These are phyloP conservation scores for Viola pubescens DNA, from an alignment of 441 rosid genomes.

Conservation along the genomic window DNA sequence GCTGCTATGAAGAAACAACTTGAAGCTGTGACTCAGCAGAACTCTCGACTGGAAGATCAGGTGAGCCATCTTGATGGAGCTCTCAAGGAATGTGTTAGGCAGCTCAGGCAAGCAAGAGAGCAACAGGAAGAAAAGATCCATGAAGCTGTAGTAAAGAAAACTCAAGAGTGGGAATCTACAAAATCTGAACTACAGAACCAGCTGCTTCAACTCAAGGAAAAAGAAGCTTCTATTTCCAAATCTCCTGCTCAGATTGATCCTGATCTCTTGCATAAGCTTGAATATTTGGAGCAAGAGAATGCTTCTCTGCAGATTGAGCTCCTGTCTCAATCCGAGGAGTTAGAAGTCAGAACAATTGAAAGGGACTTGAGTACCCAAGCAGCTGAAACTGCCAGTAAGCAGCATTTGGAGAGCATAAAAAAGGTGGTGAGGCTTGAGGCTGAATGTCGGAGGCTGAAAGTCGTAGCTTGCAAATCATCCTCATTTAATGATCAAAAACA, in stretches of 20 bases:
- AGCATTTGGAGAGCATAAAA: slow-evolving; percentile 76
- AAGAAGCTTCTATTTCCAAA: slow-evolving; percentile 31
- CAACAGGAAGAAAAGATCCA: slow-evolving; percentile 60
- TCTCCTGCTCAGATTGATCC: slow-evolving; percentile 19
- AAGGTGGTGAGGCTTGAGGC: slow-evolving; percentile 81
- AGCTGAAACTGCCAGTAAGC: slow-evolving; percentile 92
- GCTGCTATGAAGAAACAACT: slow-evolving; percentile 60
- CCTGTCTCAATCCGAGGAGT: slow-evolving; percentile 48
- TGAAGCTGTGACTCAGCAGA: slow-evolving; percentile 43
- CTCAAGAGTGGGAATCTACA: slow-evolving; percentile 47
- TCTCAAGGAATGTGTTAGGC: slow-evolving; percentile 87
- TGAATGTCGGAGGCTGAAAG: slow-evolving; percentile 70
- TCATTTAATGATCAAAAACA: slow-evolving; percentile 32
- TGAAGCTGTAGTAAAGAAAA: slow-evolving; percentile 43
- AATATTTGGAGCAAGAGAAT: slow-evolving; percentile 52
- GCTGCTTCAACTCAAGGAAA: slow-evolving; percentile 36
- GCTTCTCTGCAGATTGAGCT: slow-evolving; percentile 48
- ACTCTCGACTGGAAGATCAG: slow-evolving; percentile 51
- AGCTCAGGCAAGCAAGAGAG: slow-evolving; percentile 71
- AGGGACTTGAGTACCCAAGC: slow-evolving; percentile 82
- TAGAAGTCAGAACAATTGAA: slow-evolving; percentile 62
- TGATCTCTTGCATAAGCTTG: slow-evolving; percentile 43
- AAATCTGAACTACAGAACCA: slow-evolving; percentile 46
- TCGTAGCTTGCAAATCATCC: slow-evolving; percentile 38
- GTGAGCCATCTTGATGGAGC: slow-evolving; percentile 85